Conservation (phyloP, 2,329 filamentous ascomycete genomes). For the Calcarisporium arbuscula region DNA sequence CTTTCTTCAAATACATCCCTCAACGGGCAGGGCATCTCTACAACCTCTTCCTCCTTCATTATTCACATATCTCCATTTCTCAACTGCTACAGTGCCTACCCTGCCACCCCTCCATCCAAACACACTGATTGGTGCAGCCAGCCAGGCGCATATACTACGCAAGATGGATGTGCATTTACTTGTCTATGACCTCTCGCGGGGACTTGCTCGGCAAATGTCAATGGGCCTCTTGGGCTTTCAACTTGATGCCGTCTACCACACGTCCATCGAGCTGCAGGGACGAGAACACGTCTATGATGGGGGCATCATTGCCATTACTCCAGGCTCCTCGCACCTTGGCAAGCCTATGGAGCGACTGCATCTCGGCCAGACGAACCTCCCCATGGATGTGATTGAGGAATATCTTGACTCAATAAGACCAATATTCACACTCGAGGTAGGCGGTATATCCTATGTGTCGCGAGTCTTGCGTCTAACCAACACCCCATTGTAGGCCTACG, state of each 20-base stretch:
- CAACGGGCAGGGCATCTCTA: no score
- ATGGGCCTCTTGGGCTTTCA: constrained; percentile 46
- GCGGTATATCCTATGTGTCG: constrained; percentile 1
- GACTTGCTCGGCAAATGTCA: constrained; percentile 50
- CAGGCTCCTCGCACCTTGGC: constrained; percentile 82
- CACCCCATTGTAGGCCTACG: constrained; percentile 60
- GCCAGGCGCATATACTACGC: background rate
- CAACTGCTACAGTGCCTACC: no score
- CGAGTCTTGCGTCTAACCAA: background rate
- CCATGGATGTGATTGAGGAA: constrained; percentile 75
- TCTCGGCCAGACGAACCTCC: constrained; percentile 72
- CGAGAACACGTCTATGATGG: constrained; percentile 88
- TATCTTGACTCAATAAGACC: constrained; percentile 78
- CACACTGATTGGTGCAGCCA: constrained; percentile 1
- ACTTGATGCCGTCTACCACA: constrained; percentile 94
- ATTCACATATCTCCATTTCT: no score
- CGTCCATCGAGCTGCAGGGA: constrained; percentile 77
- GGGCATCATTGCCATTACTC: constrained; percentile 73
- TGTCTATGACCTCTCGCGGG: constrained; percentile 70
- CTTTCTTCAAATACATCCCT: no score
- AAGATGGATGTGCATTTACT: constrained; percentile 71
- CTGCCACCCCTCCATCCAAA: background rate
- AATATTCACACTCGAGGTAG: constrained; percentile 74
- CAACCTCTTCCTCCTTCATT: no score
- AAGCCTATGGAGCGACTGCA: constrained; percentile 68